Percentiles rank a stretch among this genome's conserved stretches.
Evolutionary conservation across 140 eudicot genomes (phyloP).

Genomic region (Stevia rebaudiana): DNA sequence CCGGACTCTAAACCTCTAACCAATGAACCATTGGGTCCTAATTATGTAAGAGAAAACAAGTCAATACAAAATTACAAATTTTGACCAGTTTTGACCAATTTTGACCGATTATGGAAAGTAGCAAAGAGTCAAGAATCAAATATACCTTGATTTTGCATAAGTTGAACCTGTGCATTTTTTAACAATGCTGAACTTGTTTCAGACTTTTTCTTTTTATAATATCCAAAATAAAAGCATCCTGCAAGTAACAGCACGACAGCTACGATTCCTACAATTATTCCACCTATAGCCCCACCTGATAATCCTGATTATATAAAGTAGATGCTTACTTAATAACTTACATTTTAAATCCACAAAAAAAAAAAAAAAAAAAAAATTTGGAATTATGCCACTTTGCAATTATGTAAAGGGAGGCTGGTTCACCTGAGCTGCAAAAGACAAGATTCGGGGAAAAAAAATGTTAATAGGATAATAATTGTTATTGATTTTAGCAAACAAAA

Average conservation of each 20-base stretch:
- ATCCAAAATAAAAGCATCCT: slow-evolving; percentile 36
- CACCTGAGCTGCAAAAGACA: slow-evolving; percentile 74
- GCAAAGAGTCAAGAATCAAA: slow-evolving; percentile 9
- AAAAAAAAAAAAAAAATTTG: slow-evolving; percentile 4
- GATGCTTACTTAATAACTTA: slow-evolving; percentile 13
- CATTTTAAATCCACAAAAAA: slow-evolving; percentile 7
- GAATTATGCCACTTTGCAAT: slow-evolving; percentile 22
- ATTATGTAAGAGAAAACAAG: slow-evolving; percentile 7
- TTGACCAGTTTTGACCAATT: no score
- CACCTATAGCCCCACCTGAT: slow-evolving; percentile 67
- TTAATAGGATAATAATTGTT: slow-evolving; percentile 11
- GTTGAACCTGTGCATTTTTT: slow-evolving; percentile 43
- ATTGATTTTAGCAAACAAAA: slow-evolving; percentile 14
- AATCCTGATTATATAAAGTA: slow-evolving; percentile 50
- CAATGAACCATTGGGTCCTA: slow-evolving; percentile 29
- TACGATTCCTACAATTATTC: slow-evolving; percentile 46
- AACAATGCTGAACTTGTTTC: slow-evolving; percentile 30
- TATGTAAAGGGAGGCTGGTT: slow-evolving; percentile 27
- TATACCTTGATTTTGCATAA: slow-evolving; percentile 39
- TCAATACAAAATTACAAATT: background rate
- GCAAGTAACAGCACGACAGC: slow-evolving; percentile 47
- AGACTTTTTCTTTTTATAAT: slow-evolving; percentile 40
- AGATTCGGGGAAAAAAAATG: slow-evolving; percentile 11
- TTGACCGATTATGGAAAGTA: background rate
- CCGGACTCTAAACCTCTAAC: slow-evolving; percentile 40